Percentiles rank a stretch among this genome's conserved stretches.
Conservation (phyloP, 768 basidiomycete species). For the Auricularia heimuer region DNA sequence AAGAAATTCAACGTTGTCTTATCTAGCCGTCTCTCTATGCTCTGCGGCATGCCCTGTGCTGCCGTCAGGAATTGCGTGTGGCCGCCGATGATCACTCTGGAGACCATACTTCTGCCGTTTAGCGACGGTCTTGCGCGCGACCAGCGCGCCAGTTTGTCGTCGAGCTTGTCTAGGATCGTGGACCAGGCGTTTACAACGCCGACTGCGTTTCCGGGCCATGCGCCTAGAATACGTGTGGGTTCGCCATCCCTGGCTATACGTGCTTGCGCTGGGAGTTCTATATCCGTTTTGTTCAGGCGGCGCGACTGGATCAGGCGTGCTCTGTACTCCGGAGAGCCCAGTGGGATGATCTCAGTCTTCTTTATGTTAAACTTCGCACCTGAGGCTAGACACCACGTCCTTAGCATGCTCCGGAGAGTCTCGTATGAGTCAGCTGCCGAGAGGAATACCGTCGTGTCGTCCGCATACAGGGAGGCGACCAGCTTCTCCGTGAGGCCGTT, state of each 20-base stretch:
- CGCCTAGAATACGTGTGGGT: constrained; percentile 23
- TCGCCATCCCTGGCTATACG: constrained; percentile 22
- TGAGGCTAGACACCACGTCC: neutral
- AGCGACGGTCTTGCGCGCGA: constrained; percentile 19
- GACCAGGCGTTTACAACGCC: constrained; percentile 18
- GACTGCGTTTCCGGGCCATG: constrained; percentile 21
- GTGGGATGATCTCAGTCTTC: constrained; percentile 32
- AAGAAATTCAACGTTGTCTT: constrained; percentile 20
- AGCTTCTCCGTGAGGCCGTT: neutral
- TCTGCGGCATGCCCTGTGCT: constrained; percentile 29
- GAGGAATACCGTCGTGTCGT: neutral
- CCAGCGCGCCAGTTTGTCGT: constrained; percentile 14
- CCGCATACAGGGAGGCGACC: neutral
- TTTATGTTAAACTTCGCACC: neutral
- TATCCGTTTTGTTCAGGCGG: neutral
- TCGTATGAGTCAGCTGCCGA: neutral
- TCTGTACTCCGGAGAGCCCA: constrained; percentile 18
- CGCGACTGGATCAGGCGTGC: constrained; percentile 2
- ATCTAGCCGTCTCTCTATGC: constrained; percentile 13
- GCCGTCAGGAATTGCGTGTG: constrained; percentile 26
- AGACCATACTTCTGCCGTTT: constrained; percentile 18
- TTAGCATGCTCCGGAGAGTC: neutral
- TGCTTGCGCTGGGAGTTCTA: constrained; percentile 12
- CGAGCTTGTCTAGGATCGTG: constrained; percentile 20
- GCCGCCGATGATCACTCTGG: constrained; percentile 20